A percentile compares a stretch with the other conserved stretches of the same genome.
Evolutionary conservation across 2,329 filamentous ascomycete genomes (phyloP).

Genomic region (Venturiaceae sp.): DNA sequence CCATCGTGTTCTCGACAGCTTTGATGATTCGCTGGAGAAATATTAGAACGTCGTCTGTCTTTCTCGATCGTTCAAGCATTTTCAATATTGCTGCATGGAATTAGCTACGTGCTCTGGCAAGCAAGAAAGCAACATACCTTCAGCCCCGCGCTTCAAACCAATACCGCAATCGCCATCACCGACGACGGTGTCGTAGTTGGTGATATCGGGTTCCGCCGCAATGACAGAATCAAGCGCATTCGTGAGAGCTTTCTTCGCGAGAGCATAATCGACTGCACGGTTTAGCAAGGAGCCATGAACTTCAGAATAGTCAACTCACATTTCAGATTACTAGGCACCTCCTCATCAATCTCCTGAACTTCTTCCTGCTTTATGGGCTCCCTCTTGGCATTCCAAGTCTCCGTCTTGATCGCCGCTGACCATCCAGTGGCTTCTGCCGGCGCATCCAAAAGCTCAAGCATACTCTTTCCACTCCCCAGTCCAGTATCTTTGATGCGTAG

Average conservation of each 20-base stretch:
- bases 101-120: not conserved
- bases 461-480: conserved; percentile 45
- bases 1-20: conserved; percentile 61
- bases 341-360: conserved; percentile 27
- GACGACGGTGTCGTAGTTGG: conserved; percentile 66
- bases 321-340: conserved; percentile 43
- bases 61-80: conserved; percentile 28
- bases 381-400: conserved; percentile 47
- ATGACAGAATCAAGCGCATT: conserved; percentile 53
- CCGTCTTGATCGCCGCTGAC: conserved; percentile 48
- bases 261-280: conserved; percentile 40
- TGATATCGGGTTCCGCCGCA: conserved; percentile 54
- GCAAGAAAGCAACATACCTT: conserved; percentile 35
- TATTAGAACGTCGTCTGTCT: conserved; percentile 48
- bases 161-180: conserved; percentile 88
- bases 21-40: conserved; percentile 52
- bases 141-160: conserved; percentile 76
- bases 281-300: conserved; percentile 1
- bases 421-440: conserved; percentile 59
- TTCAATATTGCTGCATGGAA: conserved; percentile 26
- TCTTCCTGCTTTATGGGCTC: conserved; percentile 32
- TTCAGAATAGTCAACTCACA: conserved; percentile 24
- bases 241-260: conserved; percentile 42
- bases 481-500: conserved; percentile 54
- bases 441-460: conserved; percentile 60